phyloP scores from a whole-genome alignment of 2,329 filamentous ascomycete species.

The Ophiostoma pallidulum region DNA sequence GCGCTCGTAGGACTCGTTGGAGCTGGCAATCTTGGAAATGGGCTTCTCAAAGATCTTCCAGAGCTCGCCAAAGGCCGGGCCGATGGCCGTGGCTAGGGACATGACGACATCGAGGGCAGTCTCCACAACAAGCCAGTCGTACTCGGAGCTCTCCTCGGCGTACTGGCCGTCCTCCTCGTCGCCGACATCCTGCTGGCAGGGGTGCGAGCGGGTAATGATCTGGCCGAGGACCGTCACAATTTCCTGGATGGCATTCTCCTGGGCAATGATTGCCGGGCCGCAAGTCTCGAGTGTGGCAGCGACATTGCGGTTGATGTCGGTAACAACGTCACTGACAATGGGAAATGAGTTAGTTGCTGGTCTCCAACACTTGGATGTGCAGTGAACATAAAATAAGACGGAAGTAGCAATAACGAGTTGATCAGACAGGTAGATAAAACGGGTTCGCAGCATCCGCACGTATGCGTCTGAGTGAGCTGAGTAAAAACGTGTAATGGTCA shows the following conservation, averaged over 20 bases:
- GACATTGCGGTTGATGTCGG: conserved; percentile 90
- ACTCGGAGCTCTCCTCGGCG: conserved; percentile 75
- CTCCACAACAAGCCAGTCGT: conserved; percentile 95
- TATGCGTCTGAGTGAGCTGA: conserved; percentile 99
- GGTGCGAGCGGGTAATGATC: conserved; percentile 82
- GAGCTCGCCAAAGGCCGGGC: conserved; percentile 69
- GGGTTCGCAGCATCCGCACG: conserved; percentile 84
- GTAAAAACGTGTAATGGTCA: conserved; percentile 89
- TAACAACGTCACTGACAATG: conserved; percentile 73
- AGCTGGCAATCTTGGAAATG: conserved; percentile 77
- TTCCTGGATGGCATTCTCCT: conserved; percentile 64
- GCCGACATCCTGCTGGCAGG: conserved; percentile 84
- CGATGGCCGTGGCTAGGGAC: conserved; percentile 73
- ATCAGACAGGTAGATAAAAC: conserved; percentile 45
- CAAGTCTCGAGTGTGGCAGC: conserved; percentile 84
- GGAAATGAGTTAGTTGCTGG: conserved; percentile 22
- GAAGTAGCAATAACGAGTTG: background rate
- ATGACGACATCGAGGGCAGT: conserved; percentile 86
- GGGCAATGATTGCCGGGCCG: conserved; percentile 73
- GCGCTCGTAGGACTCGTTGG: conserved; percentile 77
- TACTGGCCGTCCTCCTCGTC: conserved; percentile 68
- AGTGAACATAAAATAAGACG: background rate
- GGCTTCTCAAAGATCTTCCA: conserved; percentile 97
- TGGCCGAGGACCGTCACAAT: conserved; percentile 65
- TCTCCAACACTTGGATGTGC: background rate